These are phyloP conservation scores for Ramaria rubella DNA, from an alignment of 768 basidiomycete species.

Conservation along the genomic window DNA sequence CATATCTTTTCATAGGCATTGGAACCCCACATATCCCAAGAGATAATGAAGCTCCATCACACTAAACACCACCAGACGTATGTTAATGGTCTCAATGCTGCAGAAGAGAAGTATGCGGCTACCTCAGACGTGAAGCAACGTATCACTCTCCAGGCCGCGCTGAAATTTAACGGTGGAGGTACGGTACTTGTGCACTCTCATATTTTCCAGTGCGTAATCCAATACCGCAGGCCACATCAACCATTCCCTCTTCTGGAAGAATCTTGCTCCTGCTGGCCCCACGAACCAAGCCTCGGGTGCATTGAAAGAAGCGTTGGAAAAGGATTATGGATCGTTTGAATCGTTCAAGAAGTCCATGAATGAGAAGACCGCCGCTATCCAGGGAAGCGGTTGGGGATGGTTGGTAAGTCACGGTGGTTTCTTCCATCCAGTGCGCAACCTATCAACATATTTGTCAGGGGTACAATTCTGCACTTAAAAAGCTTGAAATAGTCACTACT, in stretches of 20 bases:
- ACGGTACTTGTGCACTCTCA: conserved; percentile 12
- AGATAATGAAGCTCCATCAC: conserved; percentile 95
- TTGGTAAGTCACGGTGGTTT: conserved; percentile 59
- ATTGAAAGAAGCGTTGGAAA: conserved; percentile 70
- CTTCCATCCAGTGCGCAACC: background rate
- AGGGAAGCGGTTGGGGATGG: conserved; percentile 99
- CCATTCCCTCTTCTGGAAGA: conserved; percentile 97
- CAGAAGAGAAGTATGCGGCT: conserved; percentile 75
- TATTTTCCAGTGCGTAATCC: background rate
- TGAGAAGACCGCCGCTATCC: conserved; percentile 81
- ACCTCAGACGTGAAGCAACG: conserved; percentile 47
- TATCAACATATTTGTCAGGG: conserved; percentile 39
- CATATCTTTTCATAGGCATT: conserved; percentile 49
- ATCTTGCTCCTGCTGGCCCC: conserved; percentile 76
- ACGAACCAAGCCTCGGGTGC: conserved; percentile 16
- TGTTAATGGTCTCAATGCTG: conserved; percentile 90
- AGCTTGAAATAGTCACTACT: conserved; percentile 87
- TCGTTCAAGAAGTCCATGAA: conserved; percentile 84
- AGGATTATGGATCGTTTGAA: conserved; percentile 84
- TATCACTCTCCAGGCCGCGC: conserved; percentile 81
- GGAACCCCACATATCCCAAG: conserved; percentile 83
- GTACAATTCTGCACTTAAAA: conserved; percentile 56
- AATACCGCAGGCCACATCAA: conserved; percentile 72
- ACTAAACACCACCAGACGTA: conserved; percentile 78
- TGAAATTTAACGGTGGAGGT: conserved; percentile 83